Evolutionary conservation across 2,329 filamentous ascomycete genomes (phyloP).

Genomic region (Zasmidium citrigriseum): DNA sequence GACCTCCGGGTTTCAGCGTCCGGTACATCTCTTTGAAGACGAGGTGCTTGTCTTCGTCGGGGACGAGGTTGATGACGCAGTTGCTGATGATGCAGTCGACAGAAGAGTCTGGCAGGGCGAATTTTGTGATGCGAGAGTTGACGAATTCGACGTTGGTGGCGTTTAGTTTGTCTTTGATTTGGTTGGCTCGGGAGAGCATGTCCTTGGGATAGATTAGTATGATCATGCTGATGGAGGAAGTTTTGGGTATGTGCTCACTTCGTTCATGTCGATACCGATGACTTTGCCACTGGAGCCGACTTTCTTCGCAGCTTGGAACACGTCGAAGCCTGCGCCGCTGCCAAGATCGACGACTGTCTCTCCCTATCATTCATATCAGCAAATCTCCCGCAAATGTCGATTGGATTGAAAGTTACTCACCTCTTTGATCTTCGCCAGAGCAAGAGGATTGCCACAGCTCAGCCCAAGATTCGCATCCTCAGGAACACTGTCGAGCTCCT

Average conservation of each 20-base stretch:
- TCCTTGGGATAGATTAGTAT: neutral
- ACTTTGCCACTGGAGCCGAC: slow-evolving; percentile 6
- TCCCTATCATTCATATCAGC: neutral
- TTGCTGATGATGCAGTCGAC: slow-evolving; percentile 15
- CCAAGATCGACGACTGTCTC: slow-evolving; percentile 13
- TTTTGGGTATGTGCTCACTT: neutral
- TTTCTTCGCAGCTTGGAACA: slow-evolving; percentile 15
- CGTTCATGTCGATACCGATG: slow-evolving; percentile 8
- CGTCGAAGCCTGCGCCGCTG: slow-evolving; percentile 11
- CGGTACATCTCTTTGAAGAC: slow-evolving; percentile 16
- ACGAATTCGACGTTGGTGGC: slow-evolving; percentile 9
- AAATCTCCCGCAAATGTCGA: neutral
- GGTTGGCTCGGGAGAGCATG: slow-evolving; percentile 8
- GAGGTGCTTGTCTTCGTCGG: slow-evolving; percentile 10
- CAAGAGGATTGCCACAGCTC: slow-evolving; percentile 13
- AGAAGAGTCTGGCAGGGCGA: neutral
- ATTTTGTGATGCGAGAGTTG: slow-evolving; percentile 8
- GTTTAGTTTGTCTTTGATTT: slow-evolving; percentile 8
- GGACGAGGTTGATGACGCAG: slow-evolving; percentile 13
- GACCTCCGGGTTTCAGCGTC: slow-evolving; percentile 5
- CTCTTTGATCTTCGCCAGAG: slow-evolving; percentile 6
- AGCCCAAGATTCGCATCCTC: slow-evolving; percentile 12
- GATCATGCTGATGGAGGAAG: neutral
- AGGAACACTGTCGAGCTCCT: slow-evolving; percentile 9
- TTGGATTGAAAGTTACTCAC: neutral